Conservation (phyloP, 805 yeast species). For the Candida succiphila region DNA sequence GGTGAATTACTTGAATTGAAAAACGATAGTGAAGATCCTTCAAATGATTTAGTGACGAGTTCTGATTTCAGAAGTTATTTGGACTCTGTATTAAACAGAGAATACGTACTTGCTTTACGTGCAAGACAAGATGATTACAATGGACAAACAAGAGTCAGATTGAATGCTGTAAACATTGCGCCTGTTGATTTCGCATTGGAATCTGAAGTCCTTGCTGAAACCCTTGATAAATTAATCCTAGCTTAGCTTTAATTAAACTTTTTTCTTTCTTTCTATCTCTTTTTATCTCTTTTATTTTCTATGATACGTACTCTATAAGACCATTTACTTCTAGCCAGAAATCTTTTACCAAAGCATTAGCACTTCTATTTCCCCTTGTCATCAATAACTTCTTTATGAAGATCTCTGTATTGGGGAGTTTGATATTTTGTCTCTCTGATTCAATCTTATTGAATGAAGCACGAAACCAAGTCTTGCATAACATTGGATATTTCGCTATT, state of each 20-base stretch:
- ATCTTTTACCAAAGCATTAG: constrained; percentile 43
- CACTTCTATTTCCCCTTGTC: constrained; percentile 58
- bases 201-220: constrained; percentile 43
- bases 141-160: constrained; percentile 68
- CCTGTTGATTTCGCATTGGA: constrained; percentile 50
- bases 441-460: constrained; percentile 19
- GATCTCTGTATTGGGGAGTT: constrained; percentile 24
- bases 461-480: constrained; percentile 39
- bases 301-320: constrained; percentile 28
- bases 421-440: constrained; percentile 11
- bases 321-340: constrained; percentile 62
- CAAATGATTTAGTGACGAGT: constrained; percentile 34
- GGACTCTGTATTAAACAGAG: constrained; percentile 43
- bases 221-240: constrained; percentile 24
- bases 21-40: constrained; percentile 25
- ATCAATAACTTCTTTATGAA: constrained; percentile 46
- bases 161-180: constrained; percentile 47
- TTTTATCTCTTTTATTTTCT: background rate
- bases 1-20: constrained; percentile 43
- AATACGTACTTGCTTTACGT: constrained; percentile 64
- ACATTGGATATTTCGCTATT: constrained; percentile 23
- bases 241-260: background rate
- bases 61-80: constrained; percentile 20
- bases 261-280: constrained; percentile 1
- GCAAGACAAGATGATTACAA: constrained; percentile 82